A percentile compares a stretch with the other conserved stretches of the same genome.
These are phyloP conservation scores for Obelidium mucronatum DNA, from an alignment of 192 early-diverging fungal species.

Conservation along the genomic window DNA sequence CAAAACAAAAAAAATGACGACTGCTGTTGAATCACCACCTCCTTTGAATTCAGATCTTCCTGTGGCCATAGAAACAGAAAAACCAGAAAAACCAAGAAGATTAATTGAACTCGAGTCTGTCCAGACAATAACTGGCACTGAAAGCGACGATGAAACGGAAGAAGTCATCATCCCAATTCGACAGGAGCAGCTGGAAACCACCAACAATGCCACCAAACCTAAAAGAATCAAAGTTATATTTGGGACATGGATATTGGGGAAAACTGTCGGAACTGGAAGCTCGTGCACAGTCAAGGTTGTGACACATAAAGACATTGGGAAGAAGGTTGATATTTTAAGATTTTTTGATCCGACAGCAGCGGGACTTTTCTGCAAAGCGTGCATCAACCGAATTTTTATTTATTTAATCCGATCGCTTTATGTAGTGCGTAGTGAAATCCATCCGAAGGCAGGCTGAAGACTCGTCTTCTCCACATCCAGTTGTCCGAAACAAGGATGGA, in stretches of 20 bases:
- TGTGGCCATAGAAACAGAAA: too few relatives aligned
- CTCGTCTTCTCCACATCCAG: not conserved
- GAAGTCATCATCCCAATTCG: not conserved
- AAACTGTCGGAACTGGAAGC: slow-evolving; percentile 47
- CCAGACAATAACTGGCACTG: not conserved
- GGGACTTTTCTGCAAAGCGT: not conserved
- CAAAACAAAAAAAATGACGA: too few relatives aligned
- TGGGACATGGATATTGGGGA: slow-evolving; percentile 48
- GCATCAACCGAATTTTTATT: not conserved
- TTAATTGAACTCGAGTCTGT: not conserved
- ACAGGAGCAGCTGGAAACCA: too few relatives aligned
- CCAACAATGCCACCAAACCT: not conserved
- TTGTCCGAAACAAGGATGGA: slow-evolving; percentile 31
- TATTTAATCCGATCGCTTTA: too few relatives aligned
- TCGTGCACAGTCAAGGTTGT: slow-evolving; percentile 48
- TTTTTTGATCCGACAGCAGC: not conserved
- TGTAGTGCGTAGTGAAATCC: slow-evolving; percentile 51
- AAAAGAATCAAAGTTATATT: slow-evolving; percentile 24
- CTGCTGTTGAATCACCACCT: too few relatives aligned
- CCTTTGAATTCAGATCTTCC: too few relatives aligned
- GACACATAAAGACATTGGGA: slow-evolving; percentile 36
- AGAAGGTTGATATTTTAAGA: slow-evolving; percentile 38
- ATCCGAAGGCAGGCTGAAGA: slow-evolving; percentile 40
- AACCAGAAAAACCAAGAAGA: not conserved
- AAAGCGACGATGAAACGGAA: not conserved